phyloP scores from a whole-genome alignment of 495 filamentous ascomycete genomes.

The Tuber magnatum region DNA sequence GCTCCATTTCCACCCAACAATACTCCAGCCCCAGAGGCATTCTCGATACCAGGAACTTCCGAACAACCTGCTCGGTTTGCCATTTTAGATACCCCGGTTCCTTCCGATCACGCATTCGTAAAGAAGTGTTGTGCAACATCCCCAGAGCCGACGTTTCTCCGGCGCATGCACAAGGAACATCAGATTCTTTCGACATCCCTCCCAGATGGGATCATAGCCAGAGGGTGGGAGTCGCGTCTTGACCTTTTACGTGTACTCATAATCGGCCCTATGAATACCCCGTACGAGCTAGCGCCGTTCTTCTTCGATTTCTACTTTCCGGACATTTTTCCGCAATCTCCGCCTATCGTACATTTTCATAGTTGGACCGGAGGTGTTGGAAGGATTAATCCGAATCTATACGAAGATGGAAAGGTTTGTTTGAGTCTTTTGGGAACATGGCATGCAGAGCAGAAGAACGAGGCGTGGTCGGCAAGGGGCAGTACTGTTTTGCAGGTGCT shows the following conservation, averaged over 20 bases:
- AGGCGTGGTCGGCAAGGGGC: slow-evolving; percentile 49
- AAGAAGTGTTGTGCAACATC: slow-evolving; percentile 13
- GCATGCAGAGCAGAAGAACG: slow-evolving; percentile 49
- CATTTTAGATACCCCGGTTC: slow-evolving; percentile 46
- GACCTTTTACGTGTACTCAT: slow-evolving; percentile 56
- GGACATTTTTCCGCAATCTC: slow-evolving; percentile 45
- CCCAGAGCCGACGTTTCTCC: slow-evolving; percentile 39
- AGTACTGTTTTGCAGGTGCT: slow-evolving; percentile 55
- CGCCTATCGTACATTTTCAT: slow-evolving; percentile 53
- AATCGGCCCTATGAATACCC: slow-evolving; percentile 54
- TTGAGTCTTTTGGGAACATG: slow-evolving; percentile 57
- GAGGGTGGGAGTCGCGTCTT: slow-evolving; percentile 54
- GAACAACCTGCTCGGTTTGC: slow-evolving; percentile 43
- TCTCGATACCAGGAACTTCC: slow-evolving; percentile 32
- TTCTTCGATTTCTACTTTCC: slow-evolving; percentile 53
- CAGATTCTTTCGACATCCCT: slow-evolving; percentile 52
- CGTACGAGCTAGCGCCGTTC: slow-evolving; percentile 57
- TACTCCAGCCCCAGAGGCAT: slow-evolving; percentile 30
- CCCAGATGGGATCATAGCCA: slow-evolving; percentile 52
- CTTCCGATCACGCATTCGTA: slow-evolving; percentile 49
- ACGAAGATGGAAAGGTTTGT: slow-evolving; percentile 57
- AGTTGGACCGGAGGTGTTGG: slow-evolving; percentile 51
- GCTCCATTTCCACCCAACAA: slow-evolving; percentile 21
- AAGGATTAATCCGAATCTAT: slow-evolving; percentile 57
- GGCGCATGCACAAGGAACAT: slow-evolving; percentile 52